Conservation (phyloP, 139 green algal species). For the Picochlorum sp. region DNA sequence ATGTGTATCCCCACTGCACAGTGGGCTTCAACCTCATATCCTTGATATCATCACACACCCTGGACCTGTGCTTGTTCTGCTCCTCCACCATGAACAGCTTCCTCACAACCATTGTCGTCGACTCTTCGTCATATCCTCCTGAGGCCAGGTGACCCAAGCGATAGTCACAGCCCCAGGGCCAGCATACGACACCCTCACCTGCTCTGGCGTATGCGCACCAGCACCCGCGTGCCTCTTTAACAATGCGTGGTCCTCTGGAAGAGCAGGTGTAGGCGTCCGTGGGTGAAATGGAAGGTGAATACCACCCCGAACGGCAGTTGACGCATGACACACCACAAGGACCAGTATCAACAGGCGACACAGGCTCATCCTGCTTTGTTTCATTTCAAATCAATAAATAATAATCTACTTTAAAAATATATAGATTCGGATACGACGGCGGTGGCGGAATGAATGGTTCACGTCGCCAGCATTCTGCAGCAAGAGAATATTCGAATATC, state of each 20-base stretch:
- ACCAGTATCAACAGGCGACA: too few species aligned
- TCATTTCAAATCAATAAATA: background rate
- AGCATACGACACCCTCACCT: constrained; percentile 22
- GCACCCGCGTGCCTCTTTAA: constrained; percentile 2
- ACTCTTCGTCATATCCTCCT: background rate
- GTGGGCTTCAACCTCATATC: constrained; percentile 6
- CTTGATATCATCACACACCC: background rate
- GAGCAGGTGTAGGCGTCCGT: background rate
- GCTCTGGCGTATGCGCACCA: constrained; percentile 12
- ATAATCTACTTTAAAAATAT: background rate
- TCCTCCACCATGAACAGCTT: background rate
- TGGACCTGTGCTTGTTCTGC: background rate
- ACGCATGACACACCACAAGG: too few species aligned
- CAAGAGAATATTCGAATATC: background rate
- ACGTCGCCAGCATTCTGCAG: too few species aligned
- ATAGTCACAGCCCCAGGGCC: constrained; percentile 19
- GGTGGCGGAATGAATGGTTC: too few species aligned
- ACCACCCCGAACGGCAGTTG: background rate
- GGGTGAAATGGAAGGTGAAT: background rate
- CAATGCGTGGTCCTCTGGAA: constrained; percentile 1
- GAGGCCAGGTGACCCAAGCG: constrained; percentile 30
- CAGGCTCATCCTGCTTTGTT: too few species aligned
- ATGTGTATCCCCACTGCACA: constrained; percentile 12
- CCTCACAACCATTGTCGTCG: background rate
- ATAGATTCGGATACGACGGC: too few species aligned